Percentiles rank a stretch among this genome's conserved stretches.
Evolutionary conservation across 192 early-diverging fungal genomes (phyloP).

Genomic region (Gryganskiella cystojenkinii): DNA sequence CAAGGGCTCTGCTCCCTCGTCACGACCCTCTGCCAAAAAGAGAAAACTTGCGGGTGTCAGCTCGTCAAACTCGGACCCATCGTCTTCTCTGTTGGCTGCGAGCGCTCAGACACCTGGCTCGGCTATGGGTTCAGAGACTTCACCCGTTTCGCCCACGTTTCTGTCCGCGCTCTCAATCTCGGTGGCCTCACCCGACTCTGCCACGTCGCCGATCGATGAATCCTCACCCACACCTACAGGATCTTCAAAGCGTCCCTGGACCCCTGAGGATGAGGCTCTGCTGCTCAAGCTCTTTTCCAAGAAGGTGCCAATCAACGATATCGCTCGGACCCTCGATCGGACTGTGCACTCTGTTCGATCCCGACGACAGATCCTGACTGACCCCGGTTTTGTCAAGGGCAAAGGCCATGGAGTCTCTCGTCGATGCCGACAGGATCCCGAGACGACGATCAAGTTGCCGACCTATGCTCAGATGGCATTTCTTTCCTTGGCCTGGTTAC

Average conservation of each 20-base stretch:
- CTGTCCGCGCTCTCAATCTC: constrained; percentile 16
- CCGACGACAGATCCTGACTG: constrained; percentile 43
- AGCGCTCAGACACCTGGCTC: background rate
- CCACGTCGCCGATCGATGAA: background rate
- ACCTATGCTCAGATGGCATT: constrained; percentile 53
- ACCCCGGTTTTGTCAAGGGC: constrained; percentile 50
- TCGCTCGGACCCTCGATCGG: constrained; percentile 30
- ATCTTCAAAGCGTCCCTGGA: constrained; percentile 39
- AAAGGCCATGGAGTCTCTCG: constrained; percentile 38
- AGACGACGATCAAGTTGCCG: constrained; percentile 30
- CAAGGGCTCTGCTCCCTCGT: too few relatives aligned
- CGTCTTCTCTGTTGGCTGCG: too few relatives aligned
- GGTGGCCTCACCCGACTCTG: background rate
- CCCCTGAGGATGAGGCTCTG: constrained; percentile 25
- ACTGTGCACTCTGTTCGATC: constrained; percentile 49
- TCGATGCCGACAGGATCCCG: constrained; percentile 27
- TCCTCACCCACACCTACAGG: background rate
- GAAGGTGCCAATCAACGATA: constrained; percentile 34
- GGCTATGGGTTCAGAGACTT: background rate
- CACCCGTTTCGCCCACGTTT: constrained; percentile 9
- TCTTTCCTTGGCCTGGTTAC: constrained; percentile 44
- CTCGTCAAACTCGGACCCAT: too few relatives aligned
- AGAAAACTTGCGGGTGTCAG: too few relatives aligned
- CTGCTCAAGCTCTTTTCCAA: constrained; percentile 28
- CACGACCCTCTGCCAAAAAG: too few relatives aligned